Evolutionary conservation across 352 stramenopile species (phyloP).

Genomic region (Globisporangium iwayamae): DNA sequence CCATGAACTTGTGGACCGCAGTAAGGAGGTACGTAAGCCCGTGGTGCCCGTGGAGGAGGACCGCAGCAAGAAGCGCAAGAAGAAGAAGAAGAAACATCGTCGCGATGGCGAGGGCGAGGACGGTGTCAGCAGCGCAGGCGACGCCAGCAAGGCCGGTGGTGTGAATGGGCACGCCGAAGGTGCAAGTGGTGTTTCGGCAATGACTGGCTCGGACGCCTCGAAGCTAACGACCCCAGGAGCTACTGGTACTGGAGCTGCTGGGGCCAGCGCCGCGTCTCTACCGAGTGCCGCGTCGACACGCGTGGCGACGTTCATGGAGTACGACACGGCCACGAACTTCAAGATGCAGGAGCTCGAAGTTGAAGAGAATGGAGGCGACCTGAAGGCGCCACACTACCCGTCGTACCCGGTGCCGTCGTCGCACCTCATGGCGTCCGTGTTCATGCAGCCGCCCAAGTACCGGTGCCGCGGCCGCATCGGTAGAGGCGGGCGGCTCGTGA

Average conservation of each 20-base stretch:
- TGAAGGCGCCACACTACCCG: conserved; percentile 38
- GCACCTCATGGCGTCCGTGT: conserved; percentile 60
- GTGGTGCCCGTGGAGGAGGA: conserved; percentile 56
- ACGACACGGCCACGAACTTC: conserved; percentile 68
- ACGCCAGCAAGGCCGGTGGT: conserved; percentile 19
- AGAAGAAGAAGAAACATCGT: conserved; percentile 65
- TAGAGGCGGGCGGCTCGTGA: conserved; percentile 63
- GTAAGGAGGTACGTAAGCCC: conserved; percentile 42
- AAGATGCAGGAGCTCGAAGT: conserved; percentile 37
- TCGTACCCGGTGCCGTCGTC: conserved; percentile 65
- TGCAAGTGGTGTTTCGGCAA: background rate
- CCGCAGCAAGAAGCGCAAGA: conserved; percentile 53
- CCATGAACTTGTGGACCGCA: conserved; percentile 51
- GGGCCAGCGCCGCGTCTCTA: background rate
- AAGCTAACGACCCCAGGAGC: background rate
- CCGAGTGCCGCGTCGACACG: background rate
- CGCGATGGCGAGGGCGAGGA: conserved; percentile 33
- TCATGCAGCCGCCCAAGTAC: conserved; percentile 70
- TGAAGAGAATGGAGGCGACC: background rate
- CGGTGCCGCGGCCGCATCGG: conserved; percentile 67
- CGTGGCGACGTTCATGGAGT: conserved; percentile 66
- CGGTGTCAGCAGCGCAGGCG: conserved; percentile 19
- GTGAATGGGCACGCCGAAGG: background rate
- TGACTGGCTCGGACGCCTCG: background rate
- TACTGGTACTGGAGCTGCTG: background rate